Percentiles rank a stretch among this genome's conserved stretches.
Conservation (phyloP, 768 basidiomycete genomes). For the Leccinum broughii region DNA sequence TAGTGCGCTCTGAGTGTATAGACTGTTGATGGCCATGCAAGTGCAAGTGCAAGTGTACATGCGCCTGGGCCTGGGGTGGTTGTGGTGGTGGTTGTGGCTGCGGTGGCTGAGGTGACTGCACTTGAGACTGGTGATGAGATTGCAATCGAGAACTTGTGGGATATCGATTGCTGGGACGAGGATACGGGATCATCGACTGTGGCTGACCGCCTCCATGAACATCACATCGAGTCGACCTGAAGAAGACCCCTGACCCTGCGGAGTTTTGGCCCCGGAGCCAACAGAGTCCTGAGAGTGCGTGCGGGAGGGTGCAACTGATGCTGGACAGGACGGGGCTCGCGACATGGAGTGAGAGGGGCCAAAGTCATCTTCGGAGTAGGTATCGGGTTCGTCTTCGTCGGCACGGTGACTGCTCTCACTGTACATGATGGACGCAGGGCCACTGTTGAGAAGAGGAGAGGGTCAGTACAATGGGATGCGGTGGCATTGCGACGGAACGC, state of each 20-base stretch:
- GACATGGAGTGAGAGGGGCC: conserved; percentile 33
- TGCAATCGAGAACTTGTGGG: conserved; percentile 16
- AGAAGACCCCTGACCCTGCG: conserved; percentile 33
- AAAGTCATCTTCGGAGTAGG: conserved; percentile 64
- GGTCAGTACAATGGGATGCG: neutral
- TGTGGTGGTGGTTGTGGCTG: neutral
- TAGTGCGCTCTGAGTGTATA: conserved; percentile 21
- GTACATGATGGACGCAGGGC: conserved; percentile 79
- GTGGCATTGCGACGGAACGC: neutral
- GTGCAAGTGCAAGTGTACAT: neutral
- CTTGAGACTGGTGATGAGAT: conserved; percentile 12
- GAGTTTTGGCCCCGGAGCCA: conserved; percentile 33
- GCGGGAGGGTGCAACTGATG: conserved; percentile 52
- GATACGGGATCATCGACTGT: conserved; percentile 23
- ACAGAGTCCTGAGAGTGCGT: conserved; percentile 50
- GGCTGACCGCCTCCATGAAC: conserved; percentile 33
- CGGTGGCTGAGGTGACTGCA: neutral
- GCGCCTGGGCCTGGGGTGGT: neutral
- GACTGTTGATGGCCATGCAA: conserved; percentile 12
- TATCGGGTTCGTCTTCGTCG: conserved; percentile 72
- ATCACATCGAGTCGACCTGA: conserved; percentile 26
- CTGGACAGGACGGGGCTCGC: conserved; percentile 38
- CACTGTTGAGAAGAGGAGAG: conserved; percentile 40
- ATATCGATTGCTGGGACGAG: conserved; percentile 11
- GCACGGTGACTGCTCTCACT: conserved; percentile 75